Evolutionary conservation across 108 stramenopile species (phyloP), one percentile per base, ranked within the genome.

Genomic region (Cyclotella sp.): DNA sequence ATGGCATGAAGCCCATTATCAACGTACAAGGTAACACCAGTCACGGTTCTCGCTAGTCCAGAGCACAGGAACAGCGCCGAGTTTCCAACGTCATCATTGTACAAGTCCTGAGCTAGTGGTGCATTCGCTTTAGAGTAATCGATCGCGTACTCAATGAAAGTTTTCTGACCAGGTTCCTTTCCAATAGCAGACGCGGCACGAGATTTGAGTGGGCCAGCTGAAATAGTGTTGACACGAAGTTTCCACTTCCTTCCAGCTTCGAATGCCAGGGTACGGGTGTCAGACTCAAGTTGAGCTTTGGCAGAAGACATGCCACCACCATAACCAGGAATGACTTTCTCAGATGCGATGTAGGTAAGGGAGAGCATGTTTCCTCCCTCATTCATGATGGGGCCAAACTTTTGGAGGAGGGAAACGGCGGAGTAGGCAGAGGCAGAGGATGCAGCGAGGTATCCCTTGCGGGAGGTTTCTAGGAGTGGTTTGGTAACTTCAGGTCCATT

Each of bases 401-500:
- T 89, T 85, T 97, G 97, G 30, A 98, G 80, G 40, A 99, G 90
- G 46, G 91, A 91, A 18, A 99, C 98, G 63, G 93, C 90, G 30
- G 98, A 99, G 84, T 95, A 99, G 18, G 98, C 98, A 68, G 95
- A 97, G 19, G 98, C 97, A 62, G 95, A 96, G 26, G 93, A 93
- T 44, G 98, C 98, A 26, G 97, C 97, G 41, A 99, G 91, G 88
- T 99, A 99, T 61, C 98, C 98, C 71, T 94, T 96, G 40, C 97
- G 90, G 63, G 89, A 89, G 29, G 97, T 98, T 79, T 99, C 97
- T 34, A 99, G 92, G 40, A 99, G 95, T 14, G 98, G 98, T 84
- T 97, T 98, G 73, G 96, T 96, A 27, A 99, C 98, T 75, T 99
- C 98, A 49, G 98, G 98, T 30, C 98, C 98, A 76, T 99, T 99